phyloP scores from a whole-genome alignment of 176 grass and related monocot genomes.

The Areca catechu region DNA sequence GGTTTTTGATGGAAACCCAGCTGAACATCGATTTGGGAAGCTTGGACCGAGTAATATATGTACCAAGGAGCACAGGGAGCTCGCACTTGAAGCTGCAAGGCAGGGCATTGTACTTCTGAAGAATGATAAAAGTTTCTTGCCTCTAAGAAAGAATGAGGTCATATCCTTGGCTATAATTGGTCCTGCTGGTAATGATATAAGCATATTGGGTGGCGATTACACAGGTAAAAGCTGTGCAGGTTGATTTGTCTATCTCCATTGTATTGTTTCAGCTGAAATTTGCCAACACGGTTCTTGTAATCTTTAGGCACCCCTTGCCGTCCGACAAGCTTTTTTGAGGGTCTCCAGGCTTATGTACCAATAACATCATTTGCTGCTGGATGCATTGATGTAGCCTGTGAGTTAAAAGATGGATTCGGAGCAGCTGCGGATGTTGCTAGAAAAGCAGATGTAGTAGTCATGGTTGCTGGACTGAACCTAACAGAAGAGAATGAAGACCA shows the following conservation, averaged over 20 bases:
- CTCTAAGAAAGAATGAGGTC: slow-evolving; percentile 45
- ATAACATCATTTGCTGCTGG: slow-evolving; percentile 45
- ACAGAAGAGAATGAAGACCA: slow-evolving; percentile 78
- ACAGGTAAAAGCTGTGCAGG: slow-evolving; percentile 29
- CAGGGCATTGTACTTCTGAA: slow-evolving; percentile 84
- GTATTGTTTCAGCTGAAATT: no score
- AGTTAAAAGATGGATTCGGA: slow-evolving; percentile 37
- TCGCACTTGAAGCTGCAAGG: slow-evolving; percentile 68
- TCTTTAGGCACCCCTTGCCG: slow-evolving; percentile 59
- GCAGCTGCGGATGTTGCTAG: slow-evolving; percentile 48
- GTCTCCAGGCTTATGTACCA: slow-evolving; percentile 45
- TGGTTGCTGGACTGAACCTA: slow-evolving; percentile 77
- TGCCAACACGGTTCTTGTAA: slow-evolving; percentile 7
- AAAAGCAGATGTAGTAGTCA: slow-evolving; percentile 43
- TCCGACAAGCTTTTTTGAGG: slow-evolving; percentile 48
- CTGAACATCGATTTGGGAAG: slow-evolving; percentile 28
- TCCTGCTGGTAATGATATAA: slow-evolving; percentile 43
- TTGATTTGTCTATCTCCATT: no score
- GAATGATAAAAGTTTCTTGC: slow-evolving; percentile 63
- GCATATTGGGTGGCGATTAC: slow-evolving; percentile 69
- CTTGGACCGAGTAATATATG: slow-evolving; percentile 61
- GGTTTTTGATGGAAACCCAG: slow-evolving; percentile 40
- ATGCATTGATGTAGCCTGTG: slow-evolving; percentile 47
- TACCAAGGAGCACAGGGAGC: slow-evolving; percentile 55
- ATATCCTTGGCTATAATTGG: slow-evolving; percentile 52